Evolutionary conservation across 1,139 yeast genomes (phyloP).

Genomic region (Zygoascus hellenicus): DNA sequence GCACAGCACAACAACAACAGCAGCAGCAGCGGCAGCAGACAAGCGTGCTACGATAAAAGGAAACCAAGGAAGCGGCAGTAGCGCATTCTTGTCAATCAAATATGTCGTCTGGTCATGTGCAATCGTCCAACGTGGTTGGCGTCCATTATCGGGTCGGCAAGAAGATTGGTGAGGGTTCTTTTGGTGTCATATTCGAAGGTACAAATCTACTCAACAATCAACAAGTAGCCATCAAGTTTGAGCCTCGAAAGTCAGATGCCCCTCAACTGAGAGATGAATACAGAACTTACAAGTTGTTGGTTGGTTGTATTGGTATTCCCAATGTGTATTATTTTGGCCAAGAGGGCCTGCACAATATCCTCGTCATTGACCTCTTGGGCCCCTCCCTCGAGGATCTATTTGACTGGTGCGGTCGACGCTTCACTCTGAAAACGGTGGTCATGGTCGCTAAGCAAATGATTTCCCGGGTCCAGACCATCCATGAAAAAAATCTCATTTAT

Average conservation of each 20-base stretch:
- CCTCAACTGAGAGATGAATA: conserved; percentile 96
- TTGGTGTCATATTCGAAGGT: conserved; percentile 96
- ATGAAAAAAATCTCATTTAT: conserved; percentile 83
- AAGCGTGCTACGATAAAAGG: no score
- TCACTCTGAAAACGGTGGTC: conserved; percentile 80
- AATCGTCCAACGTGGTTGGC: conserved; percentile 49
- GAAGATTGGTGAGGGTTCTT: conserved; percentile 97
- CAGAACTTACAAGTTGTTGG: conserved; percentile 82
- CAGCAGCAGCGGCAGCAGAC: no score
- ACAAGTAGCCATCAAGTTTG: conserved; percentile 71
- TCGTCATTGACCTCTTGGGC: conserved; percentile 89
- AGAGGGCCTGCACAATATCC: conserved; percentile 90
- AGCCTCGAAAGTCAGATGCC: conserved; percentile 93
- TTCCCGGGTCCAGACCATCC: conserved; percentile 76
- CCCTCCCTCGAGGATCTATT: conserved; percentile 94
- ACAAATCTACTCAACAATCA: conserved; percentile 74
- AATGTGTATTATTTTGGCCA: conserved; percentile 96
- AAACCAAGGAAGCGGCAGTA: no score
- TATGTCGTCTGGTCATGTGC: conserved; percentile 30
- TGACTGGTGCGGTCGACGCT: conserved; percentile 96
- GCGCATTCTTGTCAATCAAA: conserved; percentile 1
- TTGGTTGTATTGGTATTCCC: conserved; percentile 82
- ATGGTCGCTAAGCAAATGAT: conserved; percentile 93
- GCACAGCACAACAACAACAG: no score
- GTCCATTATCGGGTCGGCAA: conserved; percentile 91